Base-by-base conservation (phyloP, 2,329 filamentous ascomycete genomes). In the Hymenoscyphus occultus region DNA sequence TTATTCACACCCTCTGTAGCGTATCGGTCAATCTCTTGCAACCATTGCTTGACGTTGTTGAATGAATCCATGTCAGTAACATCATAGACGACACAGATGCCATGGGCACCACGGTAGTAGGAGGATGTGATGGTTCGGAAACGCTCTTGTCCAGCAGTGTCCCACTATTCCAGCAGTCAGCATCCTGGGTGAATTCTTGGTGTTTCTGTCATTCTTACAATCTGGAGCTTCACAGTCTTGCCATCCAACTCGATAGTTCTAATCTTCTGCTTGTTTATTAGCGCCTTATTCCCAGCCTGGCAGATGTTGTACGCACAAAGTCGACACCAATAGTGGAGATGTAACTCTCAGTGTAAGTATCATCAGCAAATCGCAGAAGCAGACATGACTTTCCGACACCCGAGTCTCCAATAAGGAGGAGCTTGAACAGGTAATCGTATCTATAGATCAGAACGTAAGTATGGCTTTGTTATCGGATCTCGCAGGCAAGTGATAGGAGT, bases 401-500 rank as follows among this genome's bases (percentile, higher is more conserved):
- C 80, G 95, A 99, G 81, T 99, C 95, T 82, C 95, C 95, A 88
- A 99, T 99, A 84, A 99, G 94, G 81, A 99, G 92, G 73, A 99
- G 93, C 89, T 99, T 99, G 89, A 99, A 99, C 77, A 99, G 93
- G 81, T 99, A 99, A 80, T 99, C 95, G 91, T 99, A 99, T 95
- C 95, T 98, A 77, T 67, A 64, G 42, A 61, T 67, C 64, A 10
- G 9, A 35, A 35, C 9, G 69, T 76, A 63, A 75, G 70, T 66
- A 63, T 61, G 51, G 57, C 35, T 61, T 19, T 66, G 59, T n/a
- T 9, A 42, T 67, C 64, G 60, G 61, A 48, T 10, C 31, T 28
- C 4, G 45, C 16, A 54, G 45, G n/a, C 28, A 39, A 9, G 35
- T 32, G 16, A 16, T 56, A 14, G 16, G 40, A 31, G 56, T 13